Base-by-base conservation (phyloP, 2,329 filamentous ascomycete species). In the Pseudocercospora crystallina region DNA sequence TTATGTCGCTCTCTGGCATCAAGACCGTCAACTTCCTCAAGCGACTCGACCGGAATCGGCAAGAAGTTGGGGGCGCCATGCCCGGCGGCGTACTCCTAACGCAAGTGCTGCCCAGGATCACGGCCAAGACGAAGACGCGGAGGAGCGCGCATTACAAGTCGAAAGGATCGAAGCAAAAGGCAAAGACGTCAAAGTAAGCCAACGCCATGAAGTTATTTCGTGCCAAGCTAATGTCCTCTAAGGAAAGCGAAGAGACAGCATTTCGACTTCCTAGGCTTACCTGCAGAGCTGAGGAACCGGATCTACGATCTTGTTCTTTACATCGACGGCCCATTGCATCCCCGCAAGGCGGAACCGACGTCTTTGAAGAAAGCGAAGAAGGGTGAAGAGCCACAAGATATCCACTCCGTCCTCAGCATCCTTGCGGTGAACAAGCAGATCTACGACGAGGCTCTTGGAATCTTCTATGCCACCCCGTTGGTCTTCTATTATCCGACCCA, bases 401-500 rank as follows among this genome's bases (percentile, higher is more conserved):
- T 4, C 4, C 29, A 53, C 4, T 63, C 62, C 1, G 53, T 47
- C 1, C 57, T 67, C 3, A 53, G 51, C 10, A 48, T 67, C 2
- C 43, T 66, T 2, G 46, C 47, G 5, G 59, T 57, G 14, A 60
- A 55, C 51, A 61, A 58, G 35, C 61, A 65, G 49, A 57, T 65
- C 26, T 49, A 59, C 41, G 33, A 58, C 8, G 64, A 67, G 46
- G 60, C 63, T 0, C 30, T 51, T 4, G 57, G 57, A 8, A 52
- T 65, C 10, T 65, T 58, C 52, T 67, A 66, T 47, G 35, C 50
- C 14, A 67, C 61, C 30, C 17, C 49, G 1, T 61, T 66, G 42
- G 39, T 59, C 7, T 68, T 68, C 58, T 61, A 63, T 46, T 63
- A 60, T 31, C 56, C 59, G 2, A 37, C 51, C 4, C 63, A 65